phyloP scores from a whole-genome alignment of 2,329 filamentous ascomycete genomes.

The Rasamsonia emersonii region DNA sequence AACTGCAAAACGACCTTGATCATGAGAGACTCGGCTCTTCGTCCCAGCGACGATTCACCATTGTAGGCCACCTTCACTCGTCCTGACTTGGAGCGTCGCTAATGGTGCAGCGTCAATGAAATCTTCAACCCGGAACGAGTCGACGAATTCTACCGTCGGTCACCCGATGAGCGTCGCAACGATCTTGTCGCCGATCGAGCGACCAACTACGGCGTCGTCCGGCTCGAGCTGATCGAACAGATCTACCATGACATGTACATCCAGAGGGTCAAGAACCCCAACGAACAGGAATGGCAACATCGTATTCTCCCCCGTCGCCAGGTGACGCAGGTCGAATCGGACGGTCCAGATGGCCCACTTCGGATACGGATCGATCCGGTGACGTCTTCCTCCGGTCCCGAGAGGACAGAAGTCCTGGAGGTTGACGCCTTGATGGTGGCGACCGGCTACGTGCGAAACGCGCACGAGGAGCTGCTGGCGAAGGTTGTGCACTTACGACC shows the following conservation, averaged over 20 bases:
- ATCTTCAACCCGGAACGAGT: slow-evolving; percentile 88
- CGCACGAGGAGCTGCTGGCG: slow-evolving; percentile 68
- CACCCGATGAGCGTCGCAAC: slow-evolving; percentile 52
- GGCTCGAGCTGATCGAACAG: slow-evolving; percentile 79
- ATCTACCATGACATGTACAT: slow-evolving; percentile 84
- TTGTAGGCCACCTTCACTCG: slow-evolving; percentile 53
- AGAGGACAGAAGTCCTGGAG: slow-evolving; percentile 54
- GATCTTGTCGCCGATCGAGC: slow-evolving; percentile 62
- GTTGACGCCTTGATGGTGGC: slow-evolving; percentile 78
- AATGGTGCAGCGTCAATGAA: slow-evolving; percentile 65
- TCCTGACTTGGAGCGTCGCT: slow-evolving; percentile 4
- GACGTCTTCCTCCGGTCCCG: slow-evolving; percentile 23
- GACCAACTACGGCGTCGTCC: slow-evolving; percentile 93
- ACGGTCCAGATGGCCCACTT: slow-evolving; percentile 44
- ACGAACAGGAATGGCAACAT: slow-evolving; percentile 71
- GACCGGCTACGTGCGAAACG: slow-evolving; percentile 73
- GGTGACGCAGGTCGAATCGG: slow-evolving; percentile 52
- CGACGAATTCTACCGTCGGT: slow-evolving; percentile 63
- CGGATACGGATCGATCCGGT: slow-evolving; percentile 52
- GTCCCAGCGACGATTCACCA: slow-evolving; percentile 89
- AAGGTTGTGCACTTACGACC: slow-evolving; percentile 59
- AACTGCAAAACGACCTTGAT: slow-evolving; percentile 69
- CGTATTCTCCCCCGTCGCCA: slow-evolving; percentile 64
- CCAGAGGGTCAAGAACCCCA: slow-evolving; percentile 62
- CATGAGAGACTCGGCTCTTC: slow-evolving; percentile 73